These are phyloP conservation scores for Cryptococcus amylolentus DNA, from an alignment of 1,284 basidiomycete genomes.

Conservation along the genomic window DNA sequence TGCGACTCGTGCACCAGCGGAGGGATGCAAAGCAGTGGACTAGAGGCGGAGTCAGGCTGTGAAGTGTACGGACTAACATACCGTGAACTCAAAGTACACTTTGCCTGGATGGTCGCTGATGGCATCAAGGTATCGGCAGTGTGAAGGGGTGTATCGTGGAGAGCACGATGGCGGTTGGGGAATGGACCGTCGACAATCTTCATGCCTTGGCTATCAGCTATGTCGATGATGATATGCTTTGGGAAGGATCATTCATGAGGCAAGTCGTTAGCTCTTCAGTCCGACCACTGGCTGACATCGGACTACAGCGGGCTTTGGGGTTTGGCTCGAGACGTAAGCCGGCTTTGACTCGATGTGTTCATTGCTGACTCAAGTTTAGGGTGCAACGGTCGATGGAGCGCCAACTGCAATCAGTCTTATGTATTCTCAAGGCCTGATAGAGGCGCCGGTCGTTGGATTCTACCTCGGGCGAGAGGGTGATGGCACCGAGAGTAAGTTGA, in stretches of 20 bases:
- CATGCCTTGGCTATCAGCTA: neutral
- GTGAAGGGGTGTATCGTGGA: constrained; percentile 4
- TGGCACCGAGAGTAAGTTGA: constrained; percentile 1
- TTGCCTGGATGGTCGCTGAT: neutral
- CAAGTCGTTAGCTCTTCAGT: neutral
- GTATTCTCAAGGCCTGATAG: constrained; percentile 2
- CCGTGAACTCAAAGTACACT: neutral
- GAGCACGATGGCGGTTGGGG: neutral
- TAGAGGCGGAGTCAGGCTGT: neutral
- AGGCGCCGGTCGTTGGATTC: constrained; percentile 10
- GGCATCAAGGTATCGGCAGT: neutral
- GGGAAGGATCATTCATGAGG: constrained; percentile 7
- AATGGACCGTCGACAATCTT: neutral
- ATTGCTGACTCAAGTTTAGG: neutral
- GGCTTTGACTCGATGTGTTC: neutral
- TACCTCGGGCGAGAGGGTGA: constrained; percentile 11
- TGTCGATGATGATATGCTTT: neutral
- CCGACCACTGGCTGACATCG: neutral
- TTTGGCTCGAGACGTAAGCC: neutral
- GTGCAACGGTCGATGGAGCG: neutral
- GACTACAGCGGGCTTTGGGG: constrained; percentile 5
- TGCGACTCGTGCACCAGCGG: neutral
- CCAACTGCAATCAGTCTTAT: constrained; percentile 9
- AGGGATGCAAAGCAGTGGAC: constrained; percentile 1
- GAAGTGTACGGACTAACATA: neutral